Conservation (phyloP, 1,284 basidiomycete species). For the Melampsora americana region DNA sequence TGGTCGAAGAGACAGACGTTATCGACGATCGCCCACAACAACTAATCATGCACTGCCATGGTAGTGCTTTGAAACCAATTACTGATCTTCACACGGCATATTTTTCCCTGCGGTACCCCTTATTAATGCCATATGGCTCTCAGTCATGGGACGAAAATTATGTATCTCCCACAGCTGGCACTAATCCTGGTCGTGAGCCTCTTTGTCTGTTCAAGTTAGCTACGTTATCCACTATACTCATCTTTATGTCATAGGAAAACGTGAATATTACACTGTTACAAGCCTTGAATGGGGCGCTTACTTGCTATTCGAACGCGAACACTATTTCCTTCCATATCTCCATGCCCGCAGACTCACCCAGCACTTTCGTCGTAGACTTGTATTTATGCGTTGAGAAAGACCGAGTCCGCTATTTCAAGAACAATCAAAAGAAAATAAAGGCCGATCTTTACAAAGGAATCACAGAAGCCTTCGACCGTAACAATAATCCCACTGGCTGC, state of each 20-base stretch:
- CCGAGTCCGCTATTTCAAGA: not conserved
- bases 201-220: too few species aligned
- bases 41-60: not conserved
- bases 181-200: not conserved
- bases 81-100: too few species aligned
- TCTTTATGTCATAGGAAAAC: not conserved
- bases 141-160: not conserved
- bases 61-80: too few species aligned
- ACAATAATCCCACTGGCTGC: too few species aligned
- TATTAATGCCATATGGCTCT: conserved; percentile 11
- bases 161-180: not conserved
- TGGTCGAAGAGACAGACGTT: not conserved
- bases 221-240: too few species aligned
- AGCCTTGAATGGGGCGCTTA: not conserved
- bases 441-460: conserved; percentile 11
- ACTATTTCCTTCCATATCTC: not conserved
- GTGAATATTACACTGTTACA: not conserved
- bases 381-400: too few species aligned
- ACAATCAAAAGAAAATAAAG: conserved; percentile 6
- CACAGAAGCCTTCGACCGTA: too few species aligned
- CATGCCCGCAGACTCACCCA: not conserved
- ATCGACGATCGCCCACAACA: not conserved
- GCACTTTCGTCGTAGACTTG: not conserved
- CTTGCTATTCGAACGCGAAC: not conserved
- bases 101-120: not conserved